Percentiles rank a stretch among this genome's conserved stretches.
Evolutionary conservation across 2,329 filamentous ascomycete species (phyloP).

Genomic region (Capronia epimyces): DNA sequence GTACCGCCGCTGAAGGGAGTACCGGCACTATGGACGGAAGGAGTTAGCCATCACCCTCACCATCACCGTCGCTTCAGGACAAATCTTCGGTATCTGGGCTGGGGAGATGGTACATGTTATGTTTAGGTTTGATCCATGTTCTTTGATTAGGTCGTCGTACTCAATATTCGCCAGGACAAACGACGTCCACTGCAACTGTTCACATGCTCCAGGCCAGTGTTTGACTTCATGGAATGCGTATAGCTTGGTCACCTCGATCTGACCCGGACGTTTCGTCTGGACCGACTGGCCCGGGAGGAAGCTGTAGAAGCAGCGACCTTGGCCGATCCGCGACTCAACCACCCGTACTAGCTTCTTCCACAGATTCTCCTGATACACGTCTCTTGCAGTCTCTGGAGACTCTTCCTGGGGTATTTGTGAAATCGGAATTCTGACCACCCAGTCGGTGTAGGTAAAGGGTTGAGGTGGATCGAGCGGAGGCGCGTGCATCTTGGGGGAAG

Average conservation of each 20-base stretch:
- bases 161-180: constrained; percentile 20
- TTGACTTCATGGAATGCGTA: constrained; percentile 20
- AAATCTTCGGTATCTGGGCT: too few relatives aligned
- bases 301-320: constrained; percentile 10
- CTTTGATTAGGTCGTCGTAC: constrained; percentile 7
- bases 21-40: constrained; percentile 5
- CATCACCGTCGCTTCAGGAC: too few relatives aligned
- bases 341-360: constrained; percentile 3
- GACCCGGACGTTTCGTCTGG: constrained; percentile 1
- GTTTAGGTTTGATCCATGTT: background rate
- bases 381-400: background rate
- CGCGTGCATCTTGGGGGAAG: background rate
- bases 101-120: constrained; percentile 6
- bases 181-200: constrained; percentile 16
- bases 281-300: constrained; percentile 1
- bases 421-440: constrained; percentile 11
- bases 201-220: constrained; percentile 16
- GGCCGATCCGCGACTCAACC: constrained; percentile 9
- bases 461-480: constrained; percentile 12
- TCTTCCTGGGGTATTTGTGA: constrained; percentile 4
- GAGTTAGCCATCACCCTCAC: background rate
- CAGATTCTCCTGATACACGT: constrained; percentile 3
- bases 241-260: constrained; percentile 13
- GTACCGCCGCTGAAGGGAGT: constrained; percentile 6
- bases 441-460: constrained; percentile 10